phyloP scores from a whole-genome alignment of 192 early-diverging fungal species.

The Chytriomyces sp. region DNA sequence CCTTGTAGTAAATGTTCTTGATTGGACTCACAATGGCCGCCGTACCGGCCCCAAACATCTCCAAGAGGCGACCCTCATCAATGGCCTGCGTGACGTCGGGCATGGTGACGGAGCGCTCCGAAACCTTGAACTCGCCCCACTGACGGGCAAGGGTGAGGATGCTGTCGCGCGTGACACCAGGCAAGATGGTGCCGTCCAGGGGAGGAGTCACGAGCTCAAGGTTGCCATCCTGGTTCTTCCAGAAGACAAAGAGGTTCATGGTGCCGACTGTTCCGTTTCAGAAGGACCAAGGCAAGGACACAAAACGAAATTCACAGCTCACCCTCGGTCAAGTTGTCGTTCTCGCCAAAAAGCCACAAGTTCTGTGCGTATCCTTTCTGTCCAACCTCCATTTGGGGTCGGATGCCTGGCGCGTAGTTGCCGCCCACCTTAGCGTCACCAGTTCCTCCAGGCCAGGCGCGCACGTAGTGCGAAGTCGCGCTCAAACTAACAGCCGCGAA shows the following conservation, averaged over 20 bases:
- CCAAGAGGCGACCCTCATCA: slow-evolving; percentile 77
- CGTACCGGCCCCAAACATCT: slow-evolving; percentile 95
- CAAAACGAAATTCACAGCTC: not conserved
- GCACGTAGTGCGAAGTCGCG: slow-evolving; percentile 81
- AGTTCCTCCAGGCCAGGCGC: slow-evolving; percentile 95
- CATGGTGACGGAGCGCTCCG: slow-evolving; percentile 84
- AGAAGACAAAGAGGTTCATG: slow-evolving; percentile 93
- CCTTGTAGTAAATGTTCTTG: slow-evolving; percentile 80
- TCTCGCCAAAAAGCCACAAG: slow-evolving; percentile 90
- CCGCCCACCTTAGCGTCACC: slow-evolving; percentile 91
- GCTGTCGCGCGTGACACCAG: slow-evolving; percentile 93
- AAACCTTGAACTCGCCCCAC: slow-evolving; percentile 89
- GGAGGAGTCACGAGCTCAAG: slow-evolving; percentile 87
- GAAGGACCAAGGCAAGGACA: not conserved
- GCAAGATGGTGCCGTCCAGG: slow-evolving; percentile 92
- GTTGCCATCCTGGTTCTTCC: slow-evolving; percentile 82
- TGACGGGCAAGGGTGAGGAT: slow-evolving; percentile 74
- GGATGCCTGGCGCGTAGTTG: slow-evolving; percentile 83
- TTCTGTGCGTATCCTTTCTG: slow-evolving; percentile 90
- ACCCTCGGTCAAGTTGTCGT: slow-evolving; percentile 84
- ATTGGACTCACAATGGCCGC: slow-evolving; percentile 95
- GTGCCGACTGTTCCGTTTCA: slow-evolving; percentile 71
- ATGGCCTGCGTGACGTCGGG: slow-evolving; percentile 70
- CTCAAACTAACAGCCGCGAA: slow-evolving; percentile 85
- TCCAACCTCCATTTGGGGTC: slow-evolving; percentile 83